phyloP scores from a whole-genome alignment of 148 eudicot genomes.

The Drosera capensis region DNA sequence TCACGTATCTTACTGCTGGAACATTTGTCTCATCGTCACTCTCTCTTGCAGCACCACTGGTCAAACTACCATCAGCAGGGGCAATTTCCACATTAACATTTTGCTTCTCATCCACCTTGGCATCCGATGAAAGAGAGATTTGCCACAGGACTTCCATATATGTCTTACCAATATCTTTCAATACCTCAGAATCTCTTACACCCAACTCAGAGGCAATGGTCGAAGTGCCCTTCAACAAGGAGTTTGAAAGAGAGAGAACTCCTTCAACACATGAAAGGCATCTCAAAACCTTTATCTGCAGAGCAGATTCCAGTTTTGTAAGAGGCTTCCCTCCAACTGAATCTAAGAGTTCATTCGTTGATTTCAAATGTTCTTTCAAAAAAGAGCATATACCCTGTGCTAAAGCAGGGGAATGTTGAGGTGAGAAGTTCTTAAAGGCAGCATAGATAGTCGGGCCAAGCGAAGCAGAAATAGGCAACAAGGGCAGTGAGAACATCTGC shows the following conservation, averaged over 20 bases:
- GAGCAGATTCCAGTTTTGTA: conserved; percentile 43
- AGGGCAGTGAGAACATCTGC: conserved; percentile 64
- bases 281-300: conserved; percentile 45
- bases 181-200: conserved; percentile 81
- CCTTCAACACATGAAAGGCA: conserved; percentile 76
- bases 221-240: conserved; percentile 71
- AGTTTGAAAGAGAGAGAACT: conserved; percentile 54
- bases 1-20: conserved; percentile 64
- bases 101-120: conserved; percentile 61
- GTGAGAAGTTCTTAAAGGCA: conserved; percentile 90
- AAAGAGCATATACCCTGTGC: conserved; percentile 78
- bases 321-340: conserved; percentile 47
- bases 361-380: conserved; percentile 60
- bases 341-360: conserved; percentile 42
- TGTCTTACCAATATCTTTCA: conserved; percentile 75
- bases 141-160: conserved; percentile 90
- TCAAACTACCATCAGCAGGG: conserved; percentile 37
- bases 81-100: conserved; percentile 47
- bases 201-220: conserved; percentile 76
- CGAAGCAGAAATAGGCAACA: conserved; percentile 66
- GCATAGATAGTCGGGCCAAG: conserved; percentile 73
- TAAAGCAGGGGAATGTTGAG: conserved; percentile 79
- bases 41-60: conserved; percentile 60
- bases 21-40: conserved; percentile 73
- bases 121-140: conserved; percentile 59